Evolutionary conservation across 768 basidiomycete genomes (phyloP).

Genomic region (Crepidotus variabilis): DNA sequence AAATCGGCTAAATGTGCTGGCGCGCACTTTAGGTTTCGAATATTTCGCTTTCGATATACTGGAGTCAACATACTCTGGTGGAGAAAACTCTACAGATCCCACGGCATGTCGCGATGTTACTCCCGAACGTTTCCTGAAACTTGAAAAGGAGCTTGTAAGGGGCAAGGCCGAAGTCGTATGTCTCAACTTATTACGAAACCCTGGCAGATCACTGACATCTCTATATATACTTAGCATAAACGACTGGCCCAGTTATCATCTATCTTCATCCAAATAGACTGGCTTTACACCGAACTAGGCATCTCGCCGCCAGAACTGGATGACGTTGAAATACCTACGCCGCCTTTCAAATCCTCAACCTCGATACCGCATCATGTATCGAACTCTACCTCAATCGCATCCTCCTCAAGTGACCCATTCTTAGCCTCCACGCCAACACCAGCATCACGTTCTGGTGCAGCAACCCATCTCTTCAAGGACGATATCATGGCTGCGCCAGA

Average conservation of each 20-base stretch:
- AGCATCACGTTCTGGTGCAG: constrained; percentile 29
- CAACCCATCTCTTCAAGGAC: constrained; percentile 35
- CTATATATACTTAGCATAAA: constrained; percentile 46
- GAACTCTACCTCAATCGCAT: constrained; percentile 29
- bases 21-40: constrained; percentile 55
- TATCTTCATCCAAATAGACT: constrained; percentile 74
- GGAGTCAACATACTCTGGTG: constrained; percentile 39
- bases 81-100: constrained; percentile 32
- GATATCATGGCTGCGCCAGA: constrained; percentile 28
- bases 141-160: constrained; percentile 82
- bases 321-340: constrained; percentile 19
- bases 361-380: constrained; percentile 20
- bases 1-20: constrained; percentile 56
- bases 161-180: constrained; percentile 86
- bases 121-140: constrained; percentile 71
- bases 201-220: background rate
- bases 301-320: constrained; percentile 57
- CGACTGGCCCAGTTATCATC: constrained; percentile 61
- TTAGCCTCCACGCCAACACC: constrained; percentile 50
- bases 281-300: constrained; percentile 80
- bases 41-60: constrained; percentile 59
- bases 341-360: constrained; percentile 19
- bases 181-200: constrained; percentile 9
- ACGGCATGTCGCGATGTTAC: constrained; percentile 65
- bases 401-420: constrained; percentile 43